A percentile compares a stretch with the other conserved stretches of the same genome.
Conservation (phyloP, 371 early-diverging fungal species). For the Basidiobolus meristosporus region DNA sequence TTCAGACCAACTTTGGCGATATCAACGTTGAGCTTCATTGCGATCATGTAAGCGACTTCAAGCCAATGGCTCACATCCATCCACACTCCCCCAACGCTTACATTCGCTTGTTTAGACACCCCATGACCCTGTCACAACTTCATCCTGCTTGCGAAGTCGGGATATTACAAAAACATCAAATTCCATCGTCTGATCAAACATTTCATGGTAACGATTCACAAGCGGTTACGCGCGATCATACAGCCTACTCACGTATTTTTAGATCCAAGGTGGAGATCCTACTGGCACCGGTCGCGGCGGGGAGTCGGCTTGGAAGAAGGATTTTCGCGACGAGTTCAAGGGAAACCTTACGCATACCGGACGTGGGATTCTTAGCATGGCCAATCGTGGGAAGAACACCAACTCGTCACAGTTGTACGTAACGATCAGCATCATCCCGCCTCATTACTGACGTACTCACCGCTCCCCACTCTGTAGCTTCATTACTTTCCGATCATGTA, state of each 20-base stretch:
- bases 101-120: conserved; percentile 25
- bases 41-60: conserved; percentile 18
- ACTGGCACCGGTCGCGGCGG: conserved; percentile 84
- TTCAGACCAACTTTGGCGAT: conserved; percentile 69
- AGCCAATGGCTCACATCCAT: background rate
- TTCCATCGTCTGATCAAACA: conserved; percentile 82
- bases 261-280: conserved; percentile 89
- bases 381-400: conserved; percentile 74
- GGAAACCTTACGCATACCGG: conserved; percentile 47
- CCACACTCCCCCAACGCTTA: background rate
- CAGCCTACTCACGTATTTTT: background rate
- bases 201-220: conserved; percentile 48
- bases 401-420: conserved; percentile 79
- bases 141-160: conserved; percentile 59
- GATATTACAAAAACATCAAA: conserved; percentile 55
- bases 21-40: conserved; percentile 75
- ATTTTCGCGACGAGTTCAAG: conserved; percentile 70
- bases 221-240: background rate
- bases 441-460: too few species aligned
- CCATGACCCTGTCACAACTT: conserved; percentile 87
- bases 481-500: conserved; percentile 58
- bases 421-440: background rate
- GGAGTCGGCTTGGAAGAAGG: conserved; percentile 55
- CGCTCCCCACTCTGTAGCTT: conserved; percentile 29
- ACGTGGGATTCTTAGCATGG: conserved; percentile 70